Percentiles rank a stretch among this genome's conserved stretches.
These are phyloP conservation scores for Calonectria henricotiae DNA, from an alignment of 2,329 filamentous ascomycete genomes.

Conservation along the genomic window DNA sequence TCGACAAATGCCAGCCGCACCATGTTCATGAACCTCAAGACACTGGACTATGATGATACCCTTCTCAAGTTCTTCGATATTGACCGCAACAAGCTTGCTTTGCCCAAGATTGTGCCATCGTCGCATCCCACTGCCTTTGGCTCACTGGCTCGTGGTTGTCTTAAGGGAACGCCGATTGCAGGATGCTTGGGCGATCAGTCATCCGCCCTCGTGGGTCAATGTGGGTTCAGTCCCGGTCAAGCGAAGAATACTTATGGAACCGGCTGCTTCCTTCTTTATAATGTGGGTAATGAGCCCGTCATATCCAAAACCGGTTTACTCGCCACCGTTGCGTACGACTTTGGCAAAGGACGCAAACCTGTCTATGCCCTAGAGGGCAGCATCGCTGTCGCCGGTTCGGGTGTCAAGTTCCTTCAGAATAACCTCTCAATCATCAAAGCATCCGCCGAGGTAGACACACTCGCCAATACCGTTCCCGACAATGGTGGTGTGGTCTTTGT, in stretches of 20 bases:
- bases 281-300: constrained; percentile 88
- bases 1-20: constrained; percentile 91
- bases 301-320: constrained; percentile 88
- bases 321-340: constrained; percentile 90
- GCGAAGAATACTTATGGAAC: constrained; percentile 96
- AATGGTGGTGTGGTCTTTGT: constrained; percentile 91
- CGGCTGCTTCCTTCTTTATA: constrained; percentile 91
- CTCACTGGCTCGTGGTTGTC: constrained; percentile 73
- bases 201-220: constrained; percentile 87
- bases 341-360: constrained; percentile 73
- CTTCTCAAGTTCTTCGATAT: constrained; percentile 87
- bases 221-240: constrained; percentile 84
- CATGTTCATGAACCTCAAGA: constrained; percentile 94
- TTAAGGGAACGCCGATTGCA: constrained; percentile 82
- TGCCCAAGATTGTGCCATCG: constrained; percentile 89
- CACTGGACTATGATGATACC: constrained; percentile 83
- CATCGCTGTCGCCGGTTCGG: constrained; percentile 86
- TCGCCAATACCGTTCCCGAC: constrained; percentile 73
- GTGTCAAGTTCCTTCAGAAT: constrained; percentile 81
- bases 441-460: constrained; percentile 66
- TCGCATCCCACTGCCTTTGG: constrained; percentile 84
- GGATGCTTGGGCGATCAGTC: constrained; percentile 92
- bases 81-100: constrained; percentile 76
- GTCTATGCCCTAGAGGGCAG: constrained; percentile 89
- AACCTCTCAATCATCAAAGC: constrained; percentile 75